Base-by-base conservation (phyloP, 2,329 filamentous ascomycete genomes). In the Xylariaceae sp. region DNA sequence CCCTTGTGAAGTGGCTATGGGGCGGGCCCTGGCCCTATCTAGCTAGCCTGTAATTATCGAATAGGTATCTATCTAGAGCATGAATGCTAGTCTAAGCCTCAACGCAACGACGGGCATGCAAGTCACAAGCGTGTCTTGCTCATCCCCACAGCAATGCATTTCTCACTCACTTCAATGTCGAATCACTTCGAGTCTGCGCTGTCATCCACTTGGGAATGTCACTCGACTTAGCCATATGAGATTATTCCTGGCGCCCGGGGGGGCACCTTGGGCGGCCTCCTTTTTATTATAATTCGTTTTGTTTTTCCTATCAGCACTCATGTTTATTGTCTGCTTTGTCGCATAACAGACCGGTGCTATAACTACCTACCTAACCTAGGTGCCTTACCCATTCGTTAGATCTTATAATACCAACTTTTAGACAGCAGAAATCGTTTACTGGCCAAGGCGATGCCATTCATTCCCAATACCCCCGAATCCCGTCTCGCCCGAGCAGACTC, bases 401-500 rank as follows among this genome's bases (percentile, higher is more conserved):
- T 19, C 19, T 19, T 19, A 19, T 19, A 19, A 19, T 19, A 19
- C 19, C 19, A 19, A 19, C 19, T 19, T 19, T 11, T 37, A 31
- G 35, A 53, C 46, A 19, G 6, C 7, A 31, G 39, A 31, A 31
- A 45, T 26, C 12, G 35, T 34, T 11, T 44, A 44, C 27, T 27
- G 3, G 32, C 2, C 39, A 32, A 55, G 26, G 65, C 61, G 61
- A 88, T 88, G 85, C 80, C 85, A 56, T 84, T 85, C 70, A 80
- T 85, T 60, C 74, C 80, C 52, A 80, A 85, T 67, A 95, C 90
- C 0, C 91, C 92, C 60, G 91, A 96, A 75, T 86, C 88, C 26
- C 74, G 87, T 31, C 76, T 96, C 55, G 80, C 80, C 54, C 87
- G 91, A 55, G 84, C 85, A 65, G 91, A 96, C 76, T 95, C 90